Evolutionary conservation across 192 early-diverging fungal genomes (phyloP), one percentile per base, ranked within the genome.

Genomic region (Backusella macrospora): DNA sequence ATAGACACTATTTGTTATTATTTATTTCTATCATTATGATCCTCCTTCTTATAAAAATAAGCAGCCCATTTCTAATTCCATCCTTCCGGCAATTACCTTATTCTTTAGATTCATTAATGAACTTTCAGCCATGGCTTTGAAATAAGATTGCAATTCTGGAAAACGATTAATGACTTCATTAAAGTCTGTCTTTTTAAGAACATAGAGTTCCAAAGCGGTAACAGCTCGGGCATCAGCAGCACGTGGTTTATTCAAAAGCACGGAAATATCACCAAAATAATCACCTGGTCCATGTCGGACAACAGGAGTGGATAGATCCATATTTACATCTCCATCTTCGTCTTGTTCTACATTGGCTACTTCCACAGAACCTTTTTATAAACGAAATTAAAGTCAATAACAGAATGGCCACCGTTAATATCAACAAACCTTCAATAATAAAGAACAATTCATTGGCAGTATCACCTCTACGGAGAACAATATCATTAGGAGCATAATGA

Each of bases 371-470:
- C 73, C 73, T 74, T 47, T 5, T 13, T 14, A 34, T n/a, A 34
- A 16, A n/a, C 18, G 6, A 46, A 0, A 8, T 18, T 29, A 68
- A 14, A 6, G 0, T 8, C 12, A 9, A 6, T 15, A 44, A n/a
- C n/a, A n/a, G n/a, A n/a, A n/a, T n/a, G n/a, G n/a, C n/a, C n/a
- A n/a, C n/a, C n/a, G n/a, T n/a, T 46, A 34, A 49, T 6, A 69
- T 16, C 0, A 26, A 42, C 10, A 62, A 15, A 38, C 93, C 93
- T 21, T 86, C 84, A 18, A 87, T 76, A 69, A 95, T 85, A 78
- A 95, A 95, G 67, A 90, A 95, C 78, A 94, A 87, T 26, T 91
- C 90, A 10, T 77, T 80, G 4, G 88, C 92, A 18, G 68, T 78
- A 45, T 93, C 92, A 9, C 92, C 91, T 59, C 89, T 80, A 14